Percentiles rank a stretch among this genome's conserved stretches.
These are phyloP conservation scores for Sclerotinia subarctica DNA, from an alignment of 2,329 filamentous ascomycete species.

Conservation along the genomic window DNA sequence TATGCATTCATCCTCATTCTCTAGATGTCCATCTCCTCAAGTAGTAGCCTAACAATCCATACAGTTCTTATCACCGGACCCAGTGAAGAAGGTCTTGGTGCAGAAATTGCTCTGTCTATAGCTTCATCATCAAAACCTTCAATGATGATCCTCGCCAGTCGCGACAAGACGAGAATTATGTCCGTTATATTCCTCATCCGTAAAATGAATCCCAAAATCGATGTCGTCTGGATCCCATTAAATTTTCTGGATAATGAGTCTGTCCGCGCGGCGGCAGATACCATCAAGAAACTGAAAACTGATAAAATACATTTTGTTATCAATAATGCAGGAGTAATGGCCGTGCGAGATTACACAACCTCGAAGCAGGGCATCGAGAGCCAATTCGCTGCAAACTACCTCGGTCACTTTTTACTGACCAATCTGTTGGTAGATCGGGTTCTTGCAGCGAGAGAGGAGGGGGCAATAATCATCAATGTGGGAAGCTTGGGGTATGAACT, in stretches of 20 bases:
- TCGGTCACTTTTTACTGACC: conserved; percentile 37
- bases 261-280: not conserved
- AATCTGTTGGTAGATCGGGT: conserved; percentile 35
- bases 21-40: not conserved
- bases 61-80: conserved; percentile 1
- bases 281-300: conserved; percentile 32
- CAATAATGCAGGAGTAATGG: conserved; percentile 47
- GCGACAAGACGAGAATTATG: not conserved
- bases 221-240: not conserved
- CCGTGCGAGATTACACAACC: conserved; percentile 30
- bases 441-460: conserved; percentile 21
- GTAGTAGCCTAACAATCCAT: not conserved
- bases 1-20: not conserved
- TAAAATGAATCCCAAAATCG: not conserved
- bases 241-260: not conserved
- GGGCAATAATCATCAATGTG: conserved; percentile 41
- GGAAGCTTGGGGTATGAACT: conserved; percentile 41
- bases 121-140: conserved; percentile 4
- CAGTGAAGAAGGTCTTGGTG: not conserved
- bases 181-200: not conserved
- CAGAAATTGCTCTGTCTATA: conserved; percentile 8
- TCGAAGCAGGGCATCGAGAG: conserved; percentile 42
- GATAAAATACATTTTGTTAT: conserved; percentile 42
- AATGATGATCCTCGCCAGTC: conserved; percentile 2
- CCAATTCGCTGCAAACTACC: conserved; percentile 35